phyloP scores from a whole-genome alignment of 192 early-diverging fungal species.

The Coemansia sp. region DNA sequence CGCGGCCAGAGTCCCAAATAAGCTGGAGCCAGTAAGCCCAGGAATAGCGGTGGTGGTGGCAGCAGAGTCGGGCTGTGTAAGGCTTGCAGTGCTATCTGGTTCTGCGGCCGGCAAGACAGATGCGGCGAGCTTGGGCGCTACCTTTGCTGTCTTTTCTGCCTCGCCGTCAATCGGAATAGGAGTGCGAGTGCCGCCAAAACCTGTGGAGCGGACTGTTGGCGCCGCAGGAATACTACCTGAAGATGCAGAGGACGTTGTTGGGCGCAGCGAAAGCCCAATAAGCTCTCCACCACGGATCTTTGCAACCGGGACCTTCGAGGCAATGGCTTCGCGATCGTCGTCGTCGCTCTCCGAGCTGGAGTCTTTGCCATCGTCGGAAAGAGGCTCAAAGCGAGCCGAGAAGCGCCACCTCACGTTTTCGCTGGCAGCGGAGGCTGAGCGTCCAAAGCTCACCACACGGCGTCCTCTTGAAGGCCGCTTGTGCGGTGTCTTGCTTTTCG shows the following conservation, averaged over 20 bases:
- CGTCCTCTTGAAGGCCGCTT: conserved; percentile 4
- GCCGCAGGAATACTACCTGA: background rate
- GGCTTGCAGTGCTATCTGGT: background rate
- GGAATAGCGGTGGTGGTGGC: background rate
- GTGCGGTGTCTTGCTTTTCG: background rate
- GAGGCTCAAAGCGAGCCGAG: conserved; percentile 44
- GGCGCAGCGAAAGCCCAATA: conserved; percentile 44
- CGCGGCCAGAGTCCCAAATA: background rate
- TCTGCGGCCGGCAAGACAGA: background rate
- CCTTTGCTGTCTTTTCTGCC: conserved; percentile 6
- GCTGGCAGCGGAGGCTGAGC: conserved; percentile 16
- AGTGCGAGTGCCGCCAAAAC: conserved; percentile 49
- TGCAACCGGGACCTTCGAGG: conserved; percentile 42
- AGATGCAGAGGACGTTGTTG: conserved; percentile 18
- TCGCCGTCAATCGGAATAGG: conserved; percentile 41
- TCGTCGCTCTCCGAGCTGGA: conserved; percentile 45
- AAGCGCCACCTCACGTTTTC: conserved; percentile 39
- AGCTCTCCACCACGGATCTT: conserved; percentile 55
- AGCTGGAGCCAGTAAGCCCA: background rate
- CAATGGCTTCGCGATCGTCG: conserved; percentile 48
- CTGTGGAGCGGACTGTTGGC: conserved; percentile 33
- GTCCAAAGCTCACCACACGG: conserved; percentile 9
- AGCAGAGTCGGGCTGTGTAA: background rate
- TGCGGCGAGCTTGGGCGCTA: background rate
- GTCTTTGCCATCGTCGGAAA: conserved; percentile 16